Base-by-base conservation (phyloP, 2,329 filamentous ascomycete species). In the Coniella vitis region DNA sequence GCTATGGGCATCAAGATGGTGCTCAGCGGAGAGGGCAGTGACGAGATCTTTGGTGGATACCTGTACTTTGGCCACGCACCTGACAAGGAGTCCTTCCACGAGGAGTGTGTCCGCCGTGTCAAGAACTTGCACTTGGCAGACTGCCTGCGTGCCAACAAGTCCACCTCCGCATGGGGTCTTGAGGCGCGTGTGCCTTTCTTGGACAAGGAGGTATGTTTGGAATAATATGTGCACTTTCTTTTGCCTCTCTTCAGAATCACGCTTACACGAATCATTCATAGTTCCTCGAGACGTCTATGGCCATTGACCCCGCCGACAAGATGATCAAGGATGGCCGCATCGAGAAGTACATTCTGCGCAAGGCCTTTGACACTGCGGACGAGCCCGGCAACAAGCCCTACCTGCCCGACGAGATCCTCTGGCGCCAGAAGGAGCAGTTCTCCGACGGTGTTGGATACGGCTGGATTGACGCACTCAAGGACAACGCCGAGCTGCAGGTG, bases 1-100 rank as follows among this genome's bases (percentile, higher is more conserved):
- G 93, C 90, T 32, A 91, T 96, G 84, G 93, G 93, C 56, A 87
- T 98, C 64, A 98, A 98, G 81, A 98, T 98, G 93, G 93, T 98
- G 49, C 79, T 98, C 54, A 94, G 87, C 62, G 93, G 93, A 54
- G 93, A 98, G 72, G 93, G 93, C 43, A 93, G 87, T 62, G 93
- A 98, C 68, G 93, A 98, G 73, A 96, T 96, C 66, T 97, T 97
- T 60, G 93, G 93, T 55, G 93, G 93, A 46, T 98, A 98, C 70
- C 82, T 98, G 17, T 98, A 98, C 78, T 98, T 98, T 82, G 90
- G 95, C 69, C 87, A 85, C 54, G 93, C 93, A 2, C 93, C 93
- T 19, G 79, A 89, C 75, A 91, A 86, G 74, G 81, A 86, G 61
- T 86, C 83, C n/a, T 94, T 98, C 76, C 93, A 98, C 73, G 83